These are phyloP conservation scores for Apiospora sp. DNA, from an alignment of 2,329 filamentous ascomycete species.

Conservation along the genomic window DNA sequence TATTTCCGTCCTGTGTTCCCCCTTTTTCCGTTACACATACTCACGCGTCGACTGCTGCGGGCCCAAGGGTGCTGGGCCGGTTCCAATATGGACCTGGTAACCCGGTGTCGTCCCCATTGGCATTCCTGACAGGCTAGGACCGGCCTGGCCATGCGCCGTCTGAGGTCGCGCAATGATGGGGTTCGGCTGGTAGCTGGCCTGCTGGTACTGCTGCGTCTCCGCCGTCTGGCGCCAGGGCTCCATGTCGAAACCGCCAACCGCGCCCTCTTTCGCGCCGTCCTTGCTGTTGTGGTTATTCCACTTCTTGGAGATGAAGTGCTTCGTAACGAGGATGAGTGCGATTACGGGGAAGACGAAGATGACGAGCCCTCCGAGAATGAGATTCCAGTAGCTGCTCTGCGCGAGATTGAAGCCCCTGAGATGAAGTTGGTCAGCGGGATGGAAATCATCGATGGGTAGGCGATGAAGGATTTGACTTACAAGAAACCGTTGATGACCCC, in stretches of 20 bases:
- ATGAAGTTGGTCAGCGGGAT: constrained; percentile 25
- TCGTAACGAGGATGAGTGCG: constrained; percentile 46
- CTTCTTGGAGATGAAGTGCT: constrained; percentile 42
- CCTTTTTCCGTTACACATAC: constrained; percentile 22
- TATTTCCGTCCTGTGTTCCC: not conserved
- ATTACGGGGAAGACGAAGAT: constrained; percentile 53
- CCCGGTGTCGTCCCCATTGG: constrained; percentile 10
- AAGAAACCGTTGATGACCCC: constrained; percentile 65
- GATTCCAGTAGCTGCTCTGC: constrained; percentile 54
- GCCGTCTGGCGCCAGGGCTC: constrained; percentile 35
- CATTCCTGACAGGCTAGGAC: constrained; percentile 12
- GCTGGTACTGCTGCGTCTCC: constrained; percentile 7
- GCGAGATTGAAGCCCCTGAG: constrained; percentile 65
- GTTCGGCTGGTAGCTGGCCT: constrained; percentile 21
- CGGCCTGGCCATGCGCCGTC: not conserved
- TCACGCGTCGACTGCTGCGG: constrained; percentile 25
- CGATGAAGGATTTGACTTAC: constrained; percentile 45
- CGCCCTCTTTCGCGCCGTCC: constrained; percentile 32
- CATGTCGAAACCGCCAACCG: constrained; percentile 36
- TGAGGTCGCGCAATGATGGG: not conserved
- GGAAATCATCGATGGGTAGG: not conserved
- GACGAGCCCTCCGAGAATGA: constrained; percentile 56
- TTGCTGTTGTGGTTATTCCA: constrained; percentile 40
- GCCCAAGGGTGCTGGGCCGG: constrained; percentile 7
- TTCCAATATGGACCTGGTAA: constrained; percentile 12